These are phyloP conservation scores for Citrus hindsii DNA, from an alignment of 345 rosid genomes.

Conservation along the genomic window DNA sequence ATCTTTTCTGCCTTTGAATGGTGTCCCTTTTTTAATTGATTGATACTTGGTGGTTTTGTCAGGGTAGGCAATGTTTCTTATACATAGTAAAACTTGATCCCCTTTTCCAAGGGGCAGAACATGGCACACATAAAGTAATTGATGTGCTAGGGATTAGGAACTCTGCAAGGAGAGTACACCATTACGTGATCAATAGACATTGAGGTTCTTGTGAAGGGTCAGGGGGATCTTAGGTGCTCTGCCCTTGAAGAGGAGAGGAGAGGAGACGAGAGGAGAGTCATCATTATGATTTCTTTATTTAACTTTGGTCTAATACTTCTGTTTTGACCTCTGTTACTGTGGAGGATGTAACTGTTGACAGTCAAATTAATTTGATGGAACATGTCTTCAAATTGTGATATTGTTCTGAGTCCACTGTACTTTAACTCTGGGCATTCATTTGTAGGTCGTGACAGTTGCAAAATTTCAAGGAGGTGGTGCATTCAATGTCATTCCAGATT, in stretches of 20 bases:
- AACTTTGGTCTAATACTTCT: background rate
- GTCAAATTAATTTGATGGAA: background rate
- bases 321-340: background rate
- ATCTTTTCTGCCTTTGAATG: background rate
- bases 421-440: background rate
- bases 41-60: background rate
- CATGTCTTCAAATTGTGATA: background rate
- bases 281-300: background rate
- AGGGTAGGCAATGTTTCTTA: background rate
- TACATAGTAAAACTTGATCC: background rate
- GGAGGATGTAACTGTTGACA: background rate
- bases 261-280: background rate
- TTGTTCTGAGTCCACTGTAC: background rate
- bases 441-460: constrained; percentile 75
- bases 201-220: background rate
- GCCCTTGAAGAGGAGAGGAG: background rate
- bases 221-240: background rate
- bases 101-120: background rate
- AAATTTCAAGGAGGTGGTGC: constrained; percentile 73
- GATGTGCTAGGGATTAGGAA: background rate
- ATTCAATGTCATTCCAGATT: constrained; percentile 81
- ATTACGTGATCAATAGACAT: background rate
- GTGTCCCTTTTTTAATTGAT: background rate
- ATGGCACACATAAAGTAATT: background rate
- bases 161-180: background rate